Evolutionary conservation across 768 basidiomycete genomes (phyloP).

Genomic region (Sarcodon sp.): DNA sequence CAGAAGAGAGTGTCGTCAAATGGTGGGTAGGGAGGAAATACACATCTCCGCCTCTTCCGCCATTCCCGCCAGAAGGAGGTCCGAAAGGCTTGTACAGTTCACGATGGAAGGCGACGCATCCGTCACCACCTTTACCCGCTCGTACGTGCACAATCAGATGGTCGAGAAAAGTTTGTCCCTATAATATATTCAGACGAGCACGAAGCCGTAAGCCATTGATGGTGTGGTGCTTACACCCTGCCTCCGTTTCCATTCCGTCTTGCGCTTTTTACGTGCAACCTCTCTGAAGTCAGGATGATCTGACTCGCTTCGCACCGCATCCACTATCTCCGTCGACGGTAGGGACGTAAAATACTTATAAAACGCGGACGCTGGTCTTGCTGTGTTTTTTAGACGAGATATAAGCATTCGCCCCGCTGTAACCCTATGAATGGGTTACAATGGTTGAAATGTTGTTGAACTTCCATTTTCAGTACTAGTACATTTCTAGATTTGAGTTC

Average conservation of each 20-base stretch:
- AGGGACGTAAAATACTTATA: no score
- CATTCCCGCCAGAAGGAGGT: constrained; percentile 89
- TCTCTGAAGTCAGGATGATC: neutral
- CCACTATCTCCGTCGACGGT: no score
- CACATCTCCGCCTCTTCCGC: constrained; percentile 80
- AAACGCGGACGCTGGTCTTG: no score
- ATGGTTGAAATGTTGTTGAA: no score
- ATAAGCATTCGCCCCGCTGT: no score
- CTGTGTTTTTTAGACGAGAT: no score
- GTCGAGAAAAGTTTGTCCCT: constrained; percentile 78
- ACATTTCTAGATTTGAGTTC: no score
- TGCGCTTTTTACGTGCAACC: constrained; percentile 26
- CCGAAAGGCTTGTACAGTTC: constrained; percentile 78
- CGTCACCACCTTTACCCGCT: constrained; percentile 79
- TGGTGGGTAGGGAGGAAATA: constrained; percentile 71
- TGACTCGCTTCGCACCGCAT: no score
- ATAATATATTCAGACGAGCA: constrained; percentile 4
- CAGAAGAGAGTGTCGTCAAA: constrained; percentile 64
- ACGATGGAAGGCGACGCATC: constrained; percentile 87
- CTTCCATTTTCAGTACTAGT: no score
- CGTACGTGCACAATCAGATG: constrained; percentile 68
- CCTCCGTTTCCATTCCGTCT: constrained; percentile 66
- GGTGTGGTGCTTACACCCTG: constrained; percentile 38
- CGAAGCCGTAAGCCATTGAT: neutral
- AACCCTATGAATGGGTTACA: no score